These are phyloP conservation scores for Phoenix dactylifera DNA, from an alignment of 176 grass and related monocot genomes.

Conservation along the genomic window DNA sequence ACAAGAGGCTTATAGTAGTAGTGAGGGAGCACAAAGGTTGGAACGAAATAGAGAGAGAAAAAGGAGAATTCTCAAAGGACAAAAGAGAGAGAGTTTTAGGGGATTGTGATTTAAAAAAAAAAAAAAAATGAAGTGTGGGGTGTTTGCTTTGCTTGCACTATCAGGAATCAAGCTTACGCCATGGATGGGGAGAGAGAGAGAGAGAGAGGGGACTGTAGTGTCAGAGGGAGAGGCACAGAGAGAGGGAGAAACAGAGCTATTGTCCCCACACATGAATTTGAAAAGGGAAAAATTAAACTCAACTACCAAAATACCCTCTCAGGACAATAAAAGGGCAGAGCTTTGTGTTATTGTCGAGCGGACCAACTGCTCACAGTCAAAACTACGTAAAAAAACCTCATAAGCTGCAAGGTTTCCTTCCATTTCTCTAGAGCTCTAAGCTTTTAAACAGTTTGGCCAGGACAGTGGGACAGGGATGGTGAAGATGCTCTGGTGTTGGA, in stretches of 20 bases:
- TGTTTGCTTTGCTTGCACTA: slow-evolving; percentile 22
- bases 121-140: slow-evolving; percentile 2
- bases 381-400: too few species aligned
- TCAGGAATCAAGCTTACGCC: slow-evolving; percentile 15
- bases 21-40: neutral
- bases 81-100: slow-evolving; percentile 1
- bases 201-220: slow-evolving; percentile 10
- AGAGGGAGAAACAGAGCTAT: neutral
- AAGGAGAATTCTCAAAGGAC: neutral
- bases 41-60: neutral
- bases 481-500: too few species aligned
- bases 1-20: slow-evolving; percentile 2
- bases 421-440: too few species aligned
- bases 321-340: neutral
- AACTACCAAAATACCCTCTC: neutral
- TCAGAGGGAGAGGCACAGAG: slow-evolving; percentile 3
- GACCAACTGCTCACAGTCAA: too few species aligned
- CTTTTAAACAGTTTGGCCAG: too few species aligned
- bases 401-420: too few species aligned
- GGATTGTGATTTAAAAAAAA: neutral
- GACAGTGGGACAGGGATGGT: too few species aligned
- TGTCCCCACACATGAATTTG: slow-evolving; percentile 6
- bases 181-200: neutral
- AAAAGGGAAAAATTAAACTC: neutral
- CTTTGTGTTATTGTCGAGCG: too few species aligned